Percentiles rank a stretch among this genome's conserved stretches.
Evolutionary conservation across 78 protist genomes (phyloP).

Genomic region (Mastigamoeba balamuthi): DNA sequence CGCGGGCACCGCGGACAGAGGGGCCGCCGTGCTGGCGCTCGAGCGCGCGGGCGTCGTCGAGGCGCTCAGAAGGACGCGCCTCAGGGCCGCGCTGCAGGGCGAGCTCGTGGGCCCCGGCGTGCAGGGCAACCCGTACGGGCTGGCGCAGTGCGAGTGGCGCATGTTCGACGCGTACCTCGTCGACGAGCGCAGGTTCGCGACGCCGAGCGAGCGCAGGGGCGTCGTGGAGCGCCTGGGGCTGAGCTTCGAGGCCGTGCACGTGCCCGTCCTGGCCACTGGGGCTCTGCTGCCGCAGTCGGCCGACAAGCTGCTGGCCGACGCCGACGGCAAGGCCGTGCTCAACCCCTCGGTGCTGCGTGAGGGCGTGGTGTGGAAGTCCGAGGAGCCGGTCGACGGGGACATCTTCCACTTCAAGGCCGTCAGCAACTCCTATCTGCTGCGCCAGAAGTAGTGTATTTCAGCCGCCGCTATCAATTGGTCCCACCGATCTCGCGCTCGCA

Average conservation of each 20-base stretch:
- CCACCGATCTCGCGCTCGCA: too few species aligned
- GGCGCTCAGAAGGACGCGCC: not conserved
- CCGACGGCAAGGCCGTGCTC: conserved; percentile 37
- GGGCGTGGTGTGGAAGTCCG: conserved; percentile 57
- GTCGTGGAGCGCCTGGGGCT: not conserved
- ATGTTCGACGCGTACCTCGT: conserved; percentile 30
- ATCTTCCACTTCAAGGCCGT: not conserved
- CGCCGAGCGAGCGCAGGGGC: conserved; percentile 18
- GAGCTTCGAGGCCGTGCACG: conserved; percentile 4
- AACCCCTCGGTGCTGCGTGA: conserved; percentile 35
- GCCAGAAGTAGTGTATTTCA: too few species aligned
- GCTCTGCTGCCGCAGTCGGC: not conserved
- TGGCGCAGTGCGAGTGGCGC: not conserved
- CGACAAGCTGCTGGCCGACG: conserved; percentile 12
- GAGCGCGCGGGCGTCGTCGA: conserved; percentile 2
- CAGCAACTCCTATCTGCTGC: not conserved
- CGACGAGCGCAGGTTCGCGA: conserved; percentile 16
- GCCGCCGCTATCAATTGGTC: too few species aligned
- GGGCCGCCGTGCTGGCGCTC: not conserved
- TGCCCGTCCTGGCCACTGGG: conserved; percentile 9
- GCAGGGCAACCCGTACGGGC: conserved; percentile 33
- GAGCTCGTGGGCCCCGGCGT: conserved; percentile 55
- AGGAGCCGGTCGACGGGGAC: not conserved
- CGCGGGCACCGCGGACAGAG: not conserved
- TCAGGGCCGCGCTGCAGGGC: conserved; percentile 54